Percentiles rank a stretch among this genome's conserved stretches.
Evolutionary conservation across 148 eudicot genomes (phyloP).

Genomic region (Persicaria maculosa): DNA sequence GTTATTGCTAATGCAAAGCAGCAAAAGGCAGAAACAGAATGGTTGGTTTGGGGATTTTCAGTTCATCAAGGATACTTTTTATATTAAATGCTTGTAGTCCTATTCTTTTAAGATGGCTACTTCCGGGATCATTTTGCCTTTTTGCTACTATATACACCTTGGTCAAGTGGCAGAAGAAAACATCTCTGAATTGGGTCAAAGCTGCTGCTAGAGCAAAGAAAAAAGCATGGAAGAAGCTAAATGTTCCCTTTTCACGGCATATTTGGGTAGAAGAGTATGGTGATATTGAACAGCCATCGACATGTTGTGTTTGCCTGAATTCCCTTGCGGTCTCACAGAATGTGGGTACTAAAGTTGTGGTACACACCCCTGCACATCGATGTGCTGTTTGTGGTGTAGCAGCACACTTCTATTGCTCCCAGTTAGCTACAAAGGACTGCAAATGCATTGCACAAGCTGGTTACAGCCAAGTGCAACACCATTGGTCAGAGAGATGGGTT

Average conservation of each 20-base stretch:
- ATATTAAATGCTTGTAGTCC: conserved; percentile 41
- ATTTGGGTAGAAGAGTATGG: conserved; percentile 76
- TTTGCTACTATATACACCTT: conserved; percentile 51
- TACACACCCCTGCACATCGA: conserved; percentile 53
- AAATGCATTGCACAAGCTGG: conserved; percentile 85
- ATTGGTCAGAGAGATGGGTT: conserved; percentile 86
- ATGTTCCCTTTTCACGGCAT: conserved; percentile 65
- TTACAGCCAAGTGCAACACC: conserved; percentile 66
- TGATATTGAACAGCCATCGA: conserved; percentile 59
- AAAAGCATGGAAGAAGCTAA: conserved; percentile 68
- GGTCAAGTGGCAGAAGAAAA: conserved; percentile 65
- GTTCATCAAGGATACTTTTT: conserved; percentile 26
- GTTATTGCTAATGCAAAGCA: conserved; percentile 5
- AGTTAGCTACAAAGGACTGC: conserved; percentile 71
- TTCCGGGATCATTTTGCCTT: conserved; percentile 67
- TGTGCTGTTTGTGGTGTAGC: conserved; percentile 88
- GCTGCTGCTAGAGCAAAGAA: conserved; percentile 84
- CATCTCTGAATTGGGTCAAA: conserved; percentile 78
- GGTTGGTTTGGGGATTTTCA: neutral
- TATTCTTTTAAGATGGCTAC: conserved; percentile 56
- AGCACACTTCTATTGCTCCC: conserved; percentile 67
- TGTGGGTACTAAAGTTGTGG: conserved; percentile 45
- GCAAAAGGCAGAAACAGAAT: conserved; percentile 8
- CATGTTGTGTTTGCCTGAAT: conserved; percentile 75
- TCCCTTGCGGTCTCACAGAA: conserved; percentile 47